Evolutionary conservation across 163 green algal species (phyloP), one percentile per base, ranked within the genome.

Genomic region (Coccomyxa subellipsoidea): DNA sequence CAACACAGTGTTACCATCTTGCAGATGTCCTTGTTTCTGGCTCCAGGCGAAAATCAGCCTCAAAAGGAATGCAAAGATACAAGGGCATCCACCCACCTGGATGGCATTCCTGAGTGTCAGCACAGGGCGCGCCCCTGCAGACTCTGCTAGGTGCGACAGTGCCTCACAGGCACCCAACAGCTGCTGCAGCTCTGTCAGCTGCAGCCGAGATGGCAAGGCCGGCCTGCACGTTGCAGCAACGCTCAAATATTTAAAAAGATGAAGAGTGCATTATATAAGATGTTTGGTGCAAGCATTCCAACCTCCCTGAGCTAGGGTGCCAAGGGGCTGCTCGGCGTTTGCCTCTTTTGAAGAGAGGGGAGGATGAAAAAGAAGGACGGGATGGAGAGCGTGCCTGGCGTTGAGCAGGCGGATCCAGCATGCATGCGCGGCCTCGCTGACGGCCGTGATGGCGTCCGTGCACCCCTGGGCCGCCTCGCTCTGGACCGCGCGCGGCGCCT

Each of bases 101-200:
- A 88, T n/a, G 8, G 83, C 81, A 36, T n/a, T 81, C 8, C 85
- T 84, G 36, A 89, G 78, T 34, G 71, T 66, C 18, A 80, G 3
- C 27, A 80, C 80, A 3, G 81, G 77, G 4, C 81, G 75, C 1
- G 35, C 81, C 15, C 85, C 85, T 32, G 69, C 31, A 36, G 32
- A 40, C 54, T 89, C 81, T 21, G 71, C 54, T 38, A 85, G 39
- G 1, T 69, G 39, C 0, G 78, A 81, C 66, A 89, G 80, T 9
- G 79, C 76, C 4, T 85, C 79, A 9, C 84, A 86, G 69, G 85
- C 32, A 7, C 31, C 79, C 72, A 91, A 40, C 75, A 90, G 75
- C 75, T 83, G 76, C 66, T 84, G 69, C 83, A 91, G 71, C 78
- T 90, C 85, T 0, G 25, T 2, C 40, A 91, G 69, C 38, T 70